Evolutionary conservation across 768 basidiomycete genomes (phyloP).

Genomic region (Crassisporium funariophilum): DNA sequence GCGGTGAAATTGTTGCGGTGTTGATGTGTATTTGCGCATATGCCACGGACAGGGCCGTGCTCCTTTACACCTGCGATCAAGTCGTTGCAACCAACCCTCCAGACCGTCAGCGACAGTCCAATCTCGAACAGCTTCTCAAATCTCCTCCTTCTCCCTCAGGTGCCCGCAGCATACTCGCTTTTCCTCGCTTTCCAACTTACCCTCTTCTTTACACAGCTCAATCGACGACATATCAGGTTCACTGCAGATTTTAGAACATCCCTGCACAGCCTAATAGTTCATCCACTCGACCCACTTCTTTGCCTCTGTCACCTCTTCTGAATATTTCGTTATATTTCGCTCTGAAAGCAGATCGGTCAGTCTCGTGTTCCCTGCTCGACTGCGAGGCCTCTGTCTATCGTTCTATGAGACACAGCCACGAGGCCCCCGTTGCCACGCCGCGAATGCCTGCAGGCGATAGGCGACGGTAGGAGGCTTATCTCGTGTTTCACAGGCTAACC

Average conservation of each 20-base stretch:
- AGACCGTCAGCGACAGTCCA: conserved; percentile 9
- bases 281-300: conserved; percentile 6
- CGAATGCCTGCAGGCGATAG: conserved; percentile 17
- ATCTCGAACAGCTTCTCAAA: background rate
- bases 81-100: conserved; percentile 46
- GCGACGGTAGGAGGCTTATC: conserved; percentile 3
- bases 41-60: conserved; percentile 38
- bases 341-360: conserved; percentile 17
- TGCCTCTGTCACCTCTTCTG: conserved; percentile 9
- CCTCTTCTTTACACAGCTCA: background rate
- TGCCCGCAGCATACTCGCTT: background rate
- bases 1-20: conserved; percentile 16
- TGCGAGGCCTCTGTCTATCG: conserved; percentile 1
- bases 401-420: conserved; percentile 36
- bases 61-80: conserved; percentile 39
- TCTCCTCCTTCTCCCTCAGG: conserved; percentile 20
- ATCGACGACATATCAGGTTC: conserved; percentile 1
- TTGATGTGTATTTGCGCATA: conserved; percentile 38
- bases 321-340: conserved; percentile 18
- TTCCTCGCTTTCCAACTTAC: conserved; percentile 2
- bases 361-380: conserved; percentile 14
- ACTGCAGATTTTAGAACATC: conserved; percentile 4
- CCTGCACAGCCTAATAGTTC: conserved; percentile 1
- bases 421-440: conserved; percentile 44
- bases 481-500: conserved; percentile 18